A percentile compares a stretch with the other conserved stretches of the same genome.
Evolutionary conservation across 1,284 basidiomycete genomes (phyloP).

Genomic region (Ceratobasidium sp.): DNA sequence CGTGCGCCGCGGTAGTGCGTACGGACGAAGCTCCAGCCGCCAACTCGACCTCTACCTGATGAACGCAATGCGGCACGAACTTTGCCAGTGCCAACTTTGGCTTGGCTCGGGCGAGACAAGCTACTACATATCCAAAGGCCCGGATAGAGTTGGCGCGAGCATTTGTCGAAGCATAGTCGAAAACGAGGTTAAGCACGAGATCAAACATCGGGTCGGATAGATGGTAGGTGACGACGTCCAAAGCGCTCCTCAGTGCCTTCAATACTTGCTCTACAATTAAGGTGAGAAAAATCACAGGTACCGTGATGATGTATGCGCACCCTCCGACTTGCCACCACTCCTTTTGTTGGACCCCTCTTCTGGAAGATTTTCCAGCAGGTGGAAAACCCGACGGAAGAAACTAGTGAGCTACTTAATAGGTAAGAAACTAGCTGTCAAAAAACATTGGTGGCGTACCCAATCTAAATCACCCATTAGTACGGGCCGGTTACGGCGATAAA

Average conservation of each 20-base stretch:
- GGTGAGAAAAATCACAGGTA: constrained; percentile 50
- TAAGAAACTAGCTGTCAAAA: neutral
- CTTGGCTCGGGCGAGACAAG: constrained; percentile 85
- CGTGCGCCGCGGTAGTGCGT: constrained; percentile 85
- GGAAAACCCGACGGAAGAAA: constrained; percentile 87
- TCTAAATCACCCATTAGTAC: constrained; percentile 38
- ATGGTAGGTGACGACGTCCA: constrained; percentile 89
- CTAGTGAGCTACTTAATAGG: constrained; percentile 86
- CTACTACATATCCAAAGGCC: constrained; percentile 90
- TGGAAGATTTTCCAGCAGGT: constrained; percentile 92
- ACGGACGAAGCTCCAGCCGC: constrained; percentile 93
- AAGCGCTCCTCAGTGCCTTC: constrained; percentile 84
- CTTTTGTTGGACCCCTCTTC: constrained; percentile 81
- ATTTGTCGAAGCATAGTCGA: constrained; percentile 88
- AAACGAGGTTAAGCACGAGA: constrained; percentile 86
- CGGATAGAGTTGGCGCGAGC: constrained; percentile 90
- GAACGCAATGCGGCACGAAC: constrained; percentile 84
- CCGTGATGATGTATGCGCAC: constrained; percentile 26
- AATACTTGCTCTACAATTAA: constrained; percentile 77
- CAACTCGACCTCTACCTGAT: constrained; percentile 88
- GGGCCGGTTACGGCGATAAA: constrained; percentile 17
- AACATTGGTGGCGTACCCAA: constrained; percentile 6
- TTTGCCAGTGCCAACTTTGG: constrained; percentile 83
- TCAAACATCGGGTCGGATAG: constrained; percentile 91
- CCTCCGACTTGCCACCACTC: constrained; percentile 60